Evolutionary conservation across 2,329 filamentous ascomycete species (phyloP), one percentile per base, ranked within the genome.

Genomic region (Penicillium expansum): DNA sequence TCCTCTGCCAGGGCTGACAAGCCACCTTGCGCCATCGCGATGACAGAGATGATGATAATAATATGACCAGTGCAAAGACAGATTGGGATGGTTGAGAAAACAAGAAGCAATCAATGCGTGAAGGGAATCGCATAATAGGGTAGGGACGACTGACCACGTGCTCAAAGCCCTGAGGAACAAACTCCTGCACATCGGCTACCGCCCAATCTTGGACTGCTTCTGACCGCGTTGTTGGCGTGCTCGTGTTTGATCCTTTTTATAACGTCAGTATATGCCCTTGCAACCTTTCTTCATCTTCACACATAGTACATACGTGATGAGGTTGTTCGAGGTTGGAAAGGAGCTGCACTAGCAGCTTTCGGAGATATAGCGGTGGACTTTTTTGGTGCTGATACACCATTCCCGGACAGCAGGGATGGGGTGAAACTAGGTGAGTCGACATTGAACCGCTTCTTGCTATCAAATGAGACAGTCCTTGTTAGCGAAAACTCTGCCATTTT

Each of bases 341-440:
- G 86, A 20, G 91, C 89, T 22, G 93, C 94, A 72, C 84, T 94
- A n/a, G 89, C 92, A 54, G 91, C 89, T 75, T 95, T 92, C 1
- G 92, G 91, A 8, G 92, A 94, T 62, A 97, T 92, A 11, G 75
- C 72, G 9, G 87, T 87, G 10, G 87, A 83, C 67, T 89, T 89
- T 74, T 91, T 91, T 24, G 70, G 60, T 3, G 66, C 65, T 13
- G 70, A 70, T 2, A 70, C 70, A 35, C 74, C 75, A 52, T 77
- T 77, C 32, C 70, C 67, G 33, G 74, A 69, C 16, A 75, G 57
- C 29, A 73, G 52, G 14, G 84, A 77, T 37, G 93, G 93, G 0
- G 91, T 97, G 73, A 99, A 99, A 47, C 93, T 91, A 13, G 94
- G 93, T 9, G 94, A 97, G 69, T 97, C 94, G 69, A 96, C 94